Evolutionary conservation across 345 rosid genomes (phyloP).

Genomic region (Eucalyptus brandiana): DNA sequence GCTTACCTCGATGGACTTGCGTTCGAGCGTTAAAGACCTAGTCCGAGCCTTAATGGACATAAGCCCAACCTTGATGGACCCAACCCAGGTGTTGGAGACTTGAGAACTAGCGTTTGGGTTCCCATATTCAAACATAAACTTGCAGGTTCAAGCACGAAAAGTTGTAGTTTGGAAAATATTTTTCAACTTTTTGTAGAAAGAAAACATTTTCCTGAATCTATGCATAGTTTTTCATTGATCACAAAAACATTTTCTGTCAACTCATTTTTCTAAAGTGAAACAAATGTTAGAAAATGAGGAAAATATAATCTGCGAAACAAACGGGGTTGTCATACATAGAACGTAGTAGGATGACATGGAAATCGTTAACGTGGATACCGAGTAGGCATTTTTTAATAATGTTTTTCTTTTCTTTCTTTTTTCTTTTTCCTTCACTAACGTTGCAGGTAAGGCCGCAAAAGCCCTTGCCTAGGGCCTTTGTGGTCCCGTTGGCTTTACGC

Average conservation of each 20-base stretch:
- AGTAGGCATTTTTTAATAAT: neutral
- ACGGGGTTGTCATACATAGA: no score
- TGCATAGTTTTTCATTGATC: neutral
- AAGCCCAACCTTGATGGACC: neutral
- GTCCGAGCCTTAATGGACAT: neutral
- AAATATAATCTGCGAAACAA: no score
- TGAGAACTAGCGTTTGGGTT: neutral
- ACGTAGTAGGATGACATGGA: neutral
- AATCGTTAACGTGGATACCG: fast-evolving
- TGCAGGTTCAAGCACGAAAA: neutral
- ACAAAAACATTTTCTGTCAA: no score
- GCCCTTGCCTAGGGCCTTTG: neutral
- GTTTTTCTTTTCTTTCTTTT: no score
- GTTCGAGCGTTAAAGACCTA: neutral
- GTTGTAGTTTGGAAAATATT: no score
- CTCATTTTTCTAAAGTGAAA: no score
- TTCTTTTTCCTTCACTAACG: neutral
- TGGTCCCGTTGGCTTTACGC: neutral
- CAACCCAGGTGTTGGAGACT: neutral
- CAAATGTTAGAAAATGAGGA: no score
- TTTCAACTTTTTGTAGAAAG: no score
- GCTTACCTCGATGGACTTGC: neutral
- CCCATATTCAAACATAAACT: no score
- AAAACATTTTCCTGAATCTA: neutral
- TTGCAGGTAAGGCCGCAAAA: neutral